Percentiles rank a stretch among this genome's conserved stretches.
Conservation (phyloP, 495 filamentous ascomycete genomes). For the Articulospora tetracladia region DNA sequence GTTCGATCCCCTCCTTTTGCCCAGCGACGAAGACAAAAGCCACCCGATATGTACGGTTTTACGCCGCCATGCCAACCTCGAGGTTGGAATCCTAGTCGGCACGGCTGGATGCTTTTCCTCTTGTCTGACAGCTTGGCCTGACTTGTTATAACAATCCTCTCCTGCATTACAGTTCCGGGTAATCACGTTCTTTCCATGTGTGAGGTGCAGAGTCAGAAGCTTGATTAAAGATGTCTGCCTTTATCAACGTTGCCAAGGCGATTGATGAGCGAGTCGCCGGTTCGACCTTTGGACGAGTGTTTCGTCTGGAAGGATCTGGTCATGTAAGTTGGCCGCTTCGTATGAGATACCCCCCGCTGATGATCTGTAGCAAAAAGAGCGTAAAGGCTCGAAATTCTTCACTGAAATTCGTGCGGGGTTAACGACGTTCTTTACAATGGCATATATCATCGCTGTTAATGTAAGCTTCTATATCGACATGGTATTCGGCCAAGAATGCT, state of each 20-base stretch:
- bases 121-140: background rate
- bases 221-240: constrained; percentile 12
- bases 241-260: constrained; percentile 7
- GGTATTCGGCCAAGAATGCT: too few relatives aligned
- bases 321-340: constrained; percentile 42
- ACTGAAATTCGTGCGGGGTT: constrained; percentile 77
- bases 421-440: constrained; percentile 84
- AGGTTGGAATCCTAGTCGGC: background rate
- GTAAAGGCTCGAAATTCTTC: constrained; percentile 65
- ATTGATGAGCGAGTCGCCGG: constrained; percentile 34
- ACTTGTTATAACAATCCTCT: constrained; percentile 12
- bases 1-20: background rate
- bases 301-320: constrained; percentile 66
- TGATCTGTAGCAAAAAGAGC: constrained; percentile 35
- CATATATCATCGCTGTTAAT: constrained; percentile 68
- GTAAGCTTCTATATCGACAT: too few relatives aligned
- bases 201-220: background rate
- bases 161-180: background rate
- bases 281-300: constrained; percentile 61
- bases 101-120: background rate
- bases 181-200: constrained; percentile 26
- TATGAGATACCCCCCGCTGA: constrained; percentile 1
- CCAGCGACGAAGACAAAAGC: background rate
- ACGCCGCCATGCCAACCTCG: background rate
- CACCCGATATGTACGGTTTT: background rate